Base-by-base conservation (phyloP, 129 eudicot genomes). In the Pseudognaphalium luteoalbum region DNA sequence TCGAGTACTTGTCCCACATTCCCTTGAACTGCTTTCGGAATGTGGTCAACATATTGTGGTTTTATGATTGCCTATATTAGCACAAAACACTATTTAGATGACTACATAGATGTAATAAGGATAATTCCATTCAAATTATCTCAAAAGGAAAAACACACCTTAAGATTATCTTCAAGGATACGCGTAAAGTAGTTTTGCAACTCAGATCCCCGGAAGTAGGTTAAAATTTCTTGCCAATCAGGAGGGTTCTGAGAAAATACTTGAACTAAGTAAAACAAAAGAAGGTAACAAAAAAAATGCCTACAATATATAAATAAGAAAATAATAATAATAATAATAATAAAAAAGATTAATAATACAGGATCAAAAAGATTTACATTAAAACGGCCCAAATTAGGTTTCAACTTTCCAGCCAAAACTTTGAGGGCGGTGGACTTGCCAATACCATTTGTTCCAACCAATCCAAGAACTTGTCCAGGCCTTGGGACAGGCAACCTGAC, bases 11-110 rank as follows among this genome's bases (percentile, higher is more conserved):
- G 90, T 30, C 96, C 97, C 61, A 94, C 98, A 70, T 91, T 91
- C 76, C 98, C 98, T 83, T 94, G 96, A 21, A 94, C 97, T 68
- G 97, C 98, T 79, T 94, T 94, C n/a, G 98, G 98, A 72, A 94
- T 94, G 72, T 94, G 93, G 72, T 94, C 98, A 50, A 94, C 98
- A 75, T 94, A 94, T 81, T 91, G 98, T 12, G 98, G 98, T 78
- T 94, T 91, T 81, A 94, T 91, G 73, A 91, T 88, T 1, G 98
- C 98, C 98, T 94, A 51, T 47, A 21, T 16, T n/a, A 66, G 56
- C 16, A 58, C 32, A 61, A 58, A 73, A 62, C 42, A 30, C 3
- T 33, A 12, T 14, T 57, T 67, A 73, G 11, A 73, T 52, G 15
- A 76, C 50, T 30, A 42, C 16, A 17, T 28, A 72, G 39, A 70